phyloP scores from a whole-genome alignment of 2,329 filamentous ascomycete species.

The Xylariaceae sp. region DNA sequence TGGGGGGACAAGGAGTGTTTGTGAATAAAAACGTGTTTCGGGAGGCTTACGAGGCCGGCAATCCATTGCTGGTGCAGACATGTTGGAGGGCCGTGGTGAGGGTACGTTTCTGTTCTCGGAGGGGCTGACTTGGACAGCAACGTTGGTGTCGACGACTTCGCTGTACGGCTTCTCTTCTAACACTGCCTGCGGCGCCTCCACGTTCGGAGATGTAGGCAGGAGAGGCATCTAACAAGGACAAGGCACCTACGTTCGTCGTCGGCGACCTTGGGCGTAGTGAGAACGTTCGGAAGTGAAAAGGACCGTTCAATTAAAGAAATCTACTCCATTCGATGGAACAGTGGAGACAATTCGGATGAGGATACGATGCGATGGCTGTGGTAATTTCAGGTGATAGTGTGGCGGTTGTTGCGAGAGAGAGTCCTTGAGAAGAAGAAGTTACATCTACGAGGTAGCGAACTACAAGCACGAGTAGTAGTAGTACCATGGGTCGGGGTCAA shows the following conservation, averaged over 20 bases:
- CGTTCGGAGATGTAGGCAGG: slow-evolving; percentile 43
- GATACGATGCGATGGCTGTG: neutral
- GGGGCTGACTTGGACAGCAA: slow-evolving; percentile 29
- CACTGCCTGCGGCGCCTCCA: slow-evolving; percentile 40
- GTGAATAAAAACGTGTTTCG: neutral
- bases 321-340: neutral
- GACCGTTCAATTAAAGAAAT: neutral
- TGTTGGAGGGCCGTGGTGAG: slow-evolving; percentile 18
- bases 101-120: slow-evolving; percentile 20
- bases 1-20: neutral
- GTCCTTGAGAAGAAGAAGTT: no score
- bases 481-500: no score
- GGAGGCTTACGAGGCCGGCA: slow-evolving; percentile 21
- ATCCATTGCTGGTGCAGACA: slow-evolving; percentile 16
- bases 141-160: slow-evolving; percentile 36
- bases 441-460: neutral
- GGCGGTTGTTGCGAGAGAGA: neutral
- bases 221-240: slow-evolving; percentile 40
- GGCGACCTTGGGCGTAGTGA: slow-evolving; percentile 2
- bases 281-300: neutral
- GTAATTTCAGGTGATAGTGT: neutral
- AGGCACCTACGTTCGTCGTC: slow-evolving; percentile 9
- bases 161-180: slow-evolving; percentile 44
- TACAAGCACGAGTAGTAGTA: neutral
- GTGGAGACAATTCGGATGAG: neutral